These are phyloP conservation scores for Naganishia randhawae DNA, from an alignment of 768 basidiomycete genomes.

Conservation along the genomic window DNA sequence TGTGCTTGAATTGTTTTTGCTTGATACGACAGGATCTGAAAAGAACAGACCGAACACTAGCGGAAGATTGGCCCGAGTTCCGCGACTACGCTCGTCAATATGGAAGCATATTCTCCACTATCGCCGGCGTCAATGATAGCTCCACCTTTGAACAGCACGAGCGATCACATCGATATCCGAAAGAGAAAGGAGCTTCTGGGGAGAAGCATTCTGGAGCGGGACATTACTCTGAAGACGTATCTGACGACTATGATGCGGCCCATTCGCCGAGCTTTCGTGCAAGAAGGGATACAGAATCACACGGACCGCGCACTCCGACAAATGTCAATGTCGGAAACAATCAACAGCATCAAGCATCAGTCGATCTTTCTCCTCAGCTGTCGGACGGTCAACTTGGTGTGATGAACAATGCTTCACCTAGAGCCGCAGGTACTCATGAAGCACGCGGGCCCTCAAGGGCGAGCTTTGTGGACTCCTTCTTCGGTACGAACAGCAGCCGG, in stretches of 20 bases:
- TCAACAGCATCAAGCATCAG: slow-evolving; percentile 3
- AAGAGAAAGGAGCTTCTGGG: slow-evolving; percentile 6
- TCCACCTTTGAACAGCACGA: not conserved
- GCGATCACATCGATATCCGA: not conserved
- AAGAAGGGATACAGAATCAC: slow-evolving; percentile 43
- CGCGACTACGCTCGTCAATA: slow-evolving; percentile 88
- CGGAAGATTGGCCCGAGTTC: slow-evolving; percentile 98
- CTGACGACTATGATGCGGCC: slow-evolving; percentile 24
- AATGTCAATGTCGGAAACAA: not conserved
- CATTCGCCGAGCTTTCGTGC: not conserved
- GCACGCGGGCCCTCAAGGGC: slow-evolving; percentile 21
- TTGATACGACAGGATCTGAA: slow-evolving; percentile 64
- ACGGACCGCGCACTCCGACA: slow-evolving; percentile 30
- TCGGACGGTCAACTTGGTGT: not conserved
- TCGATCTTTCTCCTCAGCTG: not conserved
- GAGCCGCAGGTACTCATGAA: not conserved
- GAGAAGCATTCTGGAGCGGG: not conserved
- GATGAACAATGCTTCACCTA: not conserved
- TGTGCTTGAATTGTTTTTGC: not conserved
- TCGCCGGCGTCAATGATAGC: slow-evolving; percentile 51
- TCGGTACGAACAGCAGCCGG: slow-evolving; percentile 3
- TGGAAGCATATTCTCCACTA: slow-evolving; percentile 87
- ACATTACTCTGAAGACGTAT: slow-evolving; percentile 22
- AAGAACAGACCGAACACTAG: slow-evolving; percentile 85
- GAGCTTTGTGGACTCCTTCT: slow-evolving; percentile 23